These are phyloP conservation scores for Rhodotorula diobovata DNA, from an alignment of 768 basidiomycete genomes.

Conservation along the genomic window DNA sequence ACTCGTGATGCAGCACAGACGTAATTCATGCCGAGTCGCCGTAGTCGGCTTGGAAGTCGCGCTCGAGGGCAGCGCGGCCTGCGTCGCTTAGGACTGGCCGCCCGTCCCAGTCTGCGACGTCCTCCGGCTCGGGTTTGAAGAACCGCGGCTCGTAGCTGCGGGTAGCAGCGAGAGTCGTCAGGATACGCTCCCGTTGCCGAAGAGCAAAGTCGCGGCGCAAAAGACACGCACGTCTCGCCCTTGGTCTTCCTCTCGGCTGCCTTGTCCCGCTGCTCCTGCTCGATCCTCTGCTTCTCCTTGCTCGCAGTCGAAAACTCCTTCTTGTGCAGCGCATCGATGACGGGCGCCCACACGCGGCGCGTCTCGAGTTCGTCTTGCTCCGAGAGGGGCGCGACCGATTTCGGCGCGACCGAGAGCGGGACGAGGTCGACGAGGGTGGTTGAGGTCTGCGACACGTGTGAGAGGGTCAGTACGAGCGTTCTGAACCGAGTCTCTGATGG, in stretches of 20 bases:
- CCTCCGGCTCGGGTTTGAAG: constrained; percentile 60
- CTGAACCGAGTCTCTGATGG: background rate
- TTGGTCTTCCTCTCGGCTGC: constrained; percentile 80
- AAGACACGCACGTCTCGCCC: constrained; percentile 68
- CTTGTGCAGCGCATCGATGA: constrained; percentile 53
- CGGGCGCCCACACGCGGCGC: constrained; percentile 71
- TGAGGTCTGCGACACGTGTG: background rate
- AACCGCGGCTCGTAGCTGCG: constrained; percentile 67
- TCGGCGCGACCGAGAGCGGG: constrained; percentile 66
- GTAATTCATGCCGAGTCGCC: background rate
- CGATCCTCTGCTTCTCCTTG: constrained; percentile 81
- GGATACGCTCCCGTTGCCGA: background rate
- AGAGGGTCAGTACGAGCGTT: background rate
- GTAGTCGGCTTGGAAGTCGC: constrained; percentile 52
- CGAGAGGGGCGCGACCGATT: constrained; percentile 73
- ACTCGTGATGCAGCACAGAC: background rate
- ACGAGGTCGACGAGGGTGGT: constrained; percentile 66
- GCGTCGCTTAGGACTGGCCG: constrained; percentile 63
- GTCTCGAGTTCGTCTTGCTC: constrained; percentile 77
- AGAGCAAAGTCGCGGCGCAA: too few relatives aligned
- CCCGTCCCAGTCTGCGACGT: constrained; percentile 55
- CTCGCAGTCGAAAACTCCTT: constrained; percentile 92
- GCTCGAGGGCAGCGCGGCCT: constrained; percentile 67
- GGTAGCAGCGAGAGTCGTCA: constrained; percentile 3
- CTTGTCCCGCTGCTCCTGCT: constrained; percentile 86